Evolutionary conservation across 768 basidiomycete genomes (phyloP), one percentile per base, ranked within the genome.

Genomic region (Suillus variegatus): DNA sequence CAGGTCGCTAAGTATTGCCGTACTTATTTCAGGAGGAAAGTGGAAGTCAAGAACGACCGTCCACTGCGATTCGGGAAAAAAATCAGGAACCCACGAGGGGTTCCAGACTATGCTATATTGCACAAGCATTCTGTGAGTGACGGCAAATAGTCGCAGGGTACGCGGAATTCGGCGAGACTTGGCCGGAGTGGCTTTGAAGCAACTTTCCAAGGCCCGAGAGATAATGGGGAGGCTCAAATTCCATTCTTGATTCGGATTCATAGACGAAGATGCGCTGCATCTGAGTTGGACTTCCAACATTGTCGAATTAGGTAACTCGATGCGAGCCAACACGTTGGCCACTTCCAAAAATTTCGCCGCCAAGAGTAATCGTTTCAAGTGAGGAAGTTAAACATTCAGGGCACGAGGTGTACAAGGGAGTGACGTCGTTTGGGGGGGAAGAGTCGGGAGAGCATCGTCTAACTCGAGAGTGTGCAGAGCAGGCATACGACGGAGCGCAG

Each of bases 401-500:
- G 16, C 41, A 43, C 10, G 58, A 25, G 58, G 41, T 60, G 10
- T 10, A 2, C 12, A 9, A n/a, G 38, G 25, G 25, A 41, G 40
- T 20, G 57, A 25, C 16, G 3, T 41, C 9, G 40, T 28, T 25
- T 25, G 16, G 38, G 1, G 22, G 9, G 57, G 40, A 58, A 58
- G 40, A 22, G 40, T 67, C 14, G 80, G 79, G 7, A 82, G 73
- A 32, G 74, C 73, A 47, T 79, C 70, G 51, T 78, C 76, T 5
- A 82, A 71, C 64, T 78, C 70, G n/a, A 82, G 69, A 16, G 72
- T 67, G 54, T 70, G 73, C 13, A 82, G 71, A 55, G 56, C 47
- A 1, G 77, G 78, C 77, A 79, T 79, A 57, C 71, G 68, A 20
- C 72, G 60, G 10, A 84, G 76, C 18, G 73, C 72, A 28, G 71